These are phyloP conservation scores for Neocucurbitaria cava DNA, from an alignment of 2,329 filamentous ascomycete species.

Conservation along the genomic window DNA sequence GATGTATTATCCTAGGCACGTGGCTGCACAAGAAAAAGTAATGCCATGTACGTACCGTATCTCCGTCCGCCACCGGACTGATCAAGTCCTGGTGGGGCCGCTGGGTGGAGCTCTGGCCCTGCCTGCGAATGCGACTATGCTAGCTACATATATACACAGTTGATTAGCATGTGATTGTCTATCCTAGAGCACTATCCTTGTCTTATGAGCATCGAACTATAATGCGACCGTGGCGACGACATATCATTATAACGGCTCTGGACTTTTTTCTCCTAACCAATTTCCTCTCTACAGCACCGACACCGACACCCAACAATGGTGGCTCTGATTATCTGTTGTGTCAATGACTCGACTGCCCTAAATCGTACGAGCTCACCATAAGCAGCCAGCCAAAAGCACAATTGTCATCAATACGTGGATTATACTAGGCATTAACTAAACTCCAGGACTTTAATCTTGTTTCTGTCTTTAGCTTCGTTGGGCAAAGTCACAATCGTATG, in stretches of 20 bases:
- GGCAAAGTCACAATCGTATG: not conserved
- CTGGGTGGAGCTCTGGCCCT: conserved; percentile 3
- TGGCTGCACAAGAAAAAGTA: conserved; percentile 11
- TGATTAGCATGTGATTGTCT: not conserved
- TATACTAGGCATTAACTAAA: too few relatives aligned
- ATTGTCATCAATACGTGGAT: too few relatives aligned
- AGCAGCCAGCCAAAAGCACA: too few relatives aligned
- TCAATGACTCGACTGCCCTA: too few relatives aligned
- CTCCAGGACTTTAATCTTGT: not conserved
- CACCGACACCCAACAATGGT: not conserved
- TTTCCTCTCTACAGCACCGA: not conserved
- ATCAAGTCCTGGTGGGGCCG: conserved; percentile 3
- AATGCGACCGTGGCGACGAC: not conserved
- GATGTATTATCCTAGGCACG: conserved; percentile 15
- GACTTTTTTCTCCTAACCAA: not conserved
- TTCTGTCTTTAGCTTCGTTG: not conserved
- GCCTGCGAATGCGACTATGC: not conserved
- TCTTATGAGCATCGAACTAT: not conserved
- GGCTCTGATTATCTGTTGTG: too few relatives aligned
- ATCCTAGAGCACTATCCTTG: not conserved
- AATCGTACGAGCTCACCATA: too few relatives aligned
- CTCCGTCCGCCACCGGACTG: conserved; percentile 1
- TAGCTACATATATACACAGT: not conserved
- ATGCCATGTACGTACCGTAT: conserved; percentile 1
- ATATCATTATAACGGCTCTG: not conserved